phyloP scores from a whole-genome alignment of 2,329 filamentous ascomycete genomes.

The Pleoardoris graminearum region DNA sequence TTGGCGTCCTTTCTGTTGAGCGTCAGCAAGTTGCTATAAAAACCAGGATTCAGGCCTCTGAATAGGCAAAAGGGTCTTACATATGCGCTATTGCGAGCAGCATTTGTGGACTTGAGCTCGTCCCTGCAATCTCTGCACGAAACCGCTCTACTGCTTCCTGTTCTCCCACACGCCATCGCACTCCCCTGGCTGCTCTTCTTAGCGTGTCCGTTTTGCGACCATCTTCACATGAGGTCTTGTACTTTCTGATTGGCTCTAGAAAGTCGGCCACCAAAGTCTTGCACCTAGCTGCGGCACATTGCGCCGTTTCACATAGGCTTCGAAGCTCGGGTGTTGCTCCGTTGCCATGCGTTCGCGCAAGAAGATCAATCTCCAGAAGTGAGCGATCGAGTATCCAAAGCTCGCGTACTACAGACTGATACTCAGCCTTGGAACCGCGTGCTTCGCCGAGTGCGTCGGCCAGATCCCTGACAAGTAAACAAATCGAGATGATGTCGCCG shows the following conservation, averaged over 20 bases:
- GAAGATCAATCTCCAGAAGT: constrained; percentile 20
- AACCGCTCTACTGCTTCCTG: constrained; percentile 18
- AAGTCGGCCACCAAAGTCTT: constrained; percentile 9
- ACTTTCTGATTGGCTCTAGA: constrained; percentile 6
- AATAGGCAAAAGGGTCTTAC: constrained; percentile 3
- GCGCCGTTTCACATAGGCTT: constrained; percentile 11
- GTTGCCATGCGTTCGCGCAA: constrained; percentile 9
- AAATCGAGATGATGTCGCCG: constrained; percentile 37
- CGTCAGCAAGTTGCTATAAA: constrained; percentile 7
- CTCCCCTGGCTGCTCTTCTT: constrained; percentile 6
- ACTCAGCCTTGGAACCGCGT: constrained; percentile 35
- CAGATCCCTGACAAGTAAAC: constrained; percentile 33
- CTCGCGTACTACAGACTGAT: constrained; percentile 29
- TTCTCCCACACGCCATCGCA: constrained; percentile 17
- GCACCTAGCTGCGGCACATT: constrained; percentile 8
- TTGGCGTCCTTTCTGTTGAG: constrained; percentile 7
- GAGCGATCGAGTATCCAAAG: constrained; percentile 26
- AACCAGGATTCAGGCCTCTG: not conserved
- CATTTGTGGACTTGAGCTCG: constrained; percentile 15
- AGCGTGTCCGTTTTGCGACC: not conserved
- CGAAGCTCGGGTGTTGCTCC: constrained; percentile 10
- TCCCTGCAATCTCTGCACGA: constrained; percentile 12
- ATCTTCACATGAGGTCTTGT: constrained; percentile 9
- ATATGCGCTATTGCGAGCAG: constrained; percentile 14
- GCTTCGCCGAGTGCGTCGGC: constrained; percentile 32